Percentiles rank a stretch among this genome's conserved stretches.
These are phyloP conservation scores for Sphaceloma murrayae DNA, from an alignment of 2,329 filamentous ascomycete genomes.

Conservation along the genomic window DNA sequence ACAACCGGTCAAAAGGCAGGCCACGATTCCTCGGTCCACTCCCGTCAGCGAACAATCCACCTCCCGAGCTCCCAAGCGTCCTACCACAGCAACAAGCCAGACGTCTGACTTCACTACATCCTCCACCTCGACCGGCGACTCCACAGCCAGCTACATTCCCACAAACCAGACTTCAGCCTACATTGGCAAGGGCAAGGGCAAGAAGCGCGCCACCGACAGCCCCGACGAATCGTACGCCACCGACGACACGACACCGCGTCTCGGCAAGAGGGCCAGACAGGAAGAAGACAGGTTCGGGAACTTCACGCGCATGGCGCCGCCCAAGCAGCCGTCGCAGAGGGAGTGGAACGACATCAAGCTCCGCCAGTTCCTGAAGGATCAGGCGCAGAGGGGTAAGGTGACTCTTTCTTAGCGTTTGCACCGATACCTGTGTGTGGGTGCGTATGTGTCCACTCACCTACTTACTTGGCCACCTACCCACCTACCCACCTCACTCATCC, in stretches of 20 bases:
- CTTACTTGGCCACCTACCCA: too few species aligned
- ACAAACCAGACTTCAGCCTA: too few species aligned
- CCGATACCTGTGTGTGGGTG: too few species aligned
- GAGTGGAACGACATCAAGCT: constrained; percentile 11
- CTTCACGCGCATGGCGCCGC: background rate
- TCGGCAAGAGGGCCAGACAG: background rate
- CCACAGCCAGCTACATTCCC: background rate
- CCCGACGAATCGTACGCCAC: background rate
- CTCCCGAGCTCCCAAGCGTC: background rate
- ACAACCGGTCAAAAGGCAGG: background rate
- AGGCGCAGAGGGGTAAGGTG: background rate
- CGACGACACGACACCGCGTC: background rate
- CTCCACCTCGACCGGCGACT: background rate
- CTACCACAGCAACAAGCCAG: background rate
- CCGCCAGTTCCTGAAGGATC: constrained; percentile 5
- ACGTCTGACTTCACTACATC: background rate
- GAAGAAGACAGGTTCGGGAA: background rate
- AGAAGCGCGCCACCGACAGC: background rate
- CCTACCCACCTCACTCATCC: background rate
- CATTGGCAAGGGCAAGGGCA: too few species aligned
- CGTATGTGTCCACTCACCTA: too few species aligned
- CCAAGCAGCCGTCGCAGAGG: background rate
- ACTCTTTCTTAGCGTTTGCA: background rate
- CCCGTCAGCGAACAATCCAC: background rate
- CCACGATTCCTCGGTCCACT: constrained; percentile 1